These are phyloP conservation scores for Tetragonia tetragonoides DNA, from an alignment of 148 eudicot species.

Conservation along the genomic window DNA sequence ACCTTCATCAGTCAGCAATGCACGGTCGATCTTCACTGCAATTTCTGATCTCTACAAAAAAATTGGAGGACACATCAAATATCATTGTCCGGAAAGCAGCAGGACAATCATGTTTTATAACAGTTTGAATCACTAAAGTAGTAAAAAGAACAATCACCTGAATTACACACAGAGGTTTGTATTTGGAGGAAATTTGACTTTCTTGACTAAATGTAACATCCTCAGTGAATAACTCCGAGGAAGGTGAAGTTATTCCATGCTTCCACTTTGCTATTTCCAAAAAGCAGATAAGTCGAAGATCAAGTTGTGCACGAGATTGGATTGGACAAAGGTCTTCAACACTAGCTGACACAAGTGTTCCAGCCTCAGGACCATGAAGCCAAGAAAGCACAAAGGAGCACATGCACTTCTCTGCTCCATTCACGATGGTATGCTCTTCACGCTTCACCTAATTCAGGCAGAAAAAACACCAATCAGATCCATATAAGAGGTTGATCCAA, in stretches of 20 bases:
- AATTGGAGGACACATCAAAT: not conserved
- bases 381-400: conserved; percentile 52
- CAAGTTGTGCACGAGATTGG: conserved; percentile 13
- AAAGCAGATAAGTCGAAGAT: conserved; percentile 42
- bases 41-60: conserved; percentile 12
- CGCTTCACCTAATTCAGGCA: conserved; percentile 34
- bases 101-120: not conserved
- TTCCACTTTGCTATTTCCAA: conserved; percentile 42
- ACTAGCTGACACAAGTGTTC: conserved; percentile 24
- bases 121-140: not conserved
- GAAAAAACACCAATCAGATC: not conserved
- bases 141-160: conserved; percentile 14
- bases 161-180: not conserved
- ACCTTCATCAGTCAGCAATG: conserved; percentile 11
- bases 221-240: not conserved
- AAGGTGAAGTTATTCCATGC: conserved; percentile 15
- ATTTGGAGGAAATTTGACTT: not conserved
- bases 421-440: conserved; percentile 34
- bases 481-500: not conserved
- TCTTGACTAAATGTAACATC: not conserved
- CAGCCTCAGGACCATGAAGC: conserved; percentile 55
- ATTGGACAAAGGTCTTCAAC: conserved; percentile 41
- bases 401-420: conserved; percentile 46
- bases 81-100: not conserved
- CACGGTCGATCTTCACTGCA: not conserved